These are phyloP conservation scores for Kalaharituber pfeilii DNA, from an alignment of 2,329 filamentous ascomycete genomes.

Conservation along the genomic window DNA sequence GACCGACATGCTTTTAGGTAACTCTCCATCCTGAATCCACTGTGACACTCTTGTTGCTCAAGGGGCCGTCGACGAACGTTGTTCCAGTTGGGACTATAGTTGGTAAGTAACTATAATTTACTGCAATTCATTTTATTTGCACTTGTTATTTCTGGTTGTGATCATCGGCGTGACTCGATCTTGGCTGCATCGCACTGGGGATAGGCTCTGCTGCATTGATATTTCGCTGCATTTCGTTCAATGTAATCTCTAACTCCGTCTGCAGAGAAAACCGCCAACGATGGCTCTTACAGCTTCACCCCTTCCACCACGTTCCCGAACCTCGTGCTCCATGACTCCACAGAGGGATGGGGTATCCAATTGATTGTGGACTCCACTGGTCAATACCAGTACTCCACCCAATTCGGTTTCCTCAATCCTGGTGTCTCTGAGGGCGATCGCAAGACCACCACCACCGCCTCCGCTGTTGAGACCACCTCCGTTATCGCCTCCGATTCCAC, in stretches of 20 bases:
- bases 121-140: too few species aligned
- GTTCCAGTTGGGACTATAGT: conserved; percentile 31
- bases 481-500: conserved; percentile 12
- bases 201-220: too few species aligned
- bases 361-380: conserved; percentile 42
- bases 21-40: conserved; percentile 30
- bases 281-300: conserved; percentile 39
- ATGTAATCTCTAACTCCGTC: conserved; percentile 21
- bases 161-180: too few species aligned
- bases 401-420: conserved; percentile 41
- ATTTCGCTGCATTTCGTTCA: too few species aligned
- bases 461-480: conserved; percentile 11
- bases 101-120: conserved; percentile 3
- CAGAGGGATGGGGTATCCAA: conserved; percentile 38
- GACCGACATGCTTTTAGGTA: too few species aligned
- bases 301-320: conserved; percentile 33
- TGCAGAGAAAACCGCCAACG: conserved; percentile 39
- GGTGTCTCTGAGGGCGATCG: conserved; percentile 16
- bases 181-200: too few species aligned
- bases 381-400: conserved; percentile 44
- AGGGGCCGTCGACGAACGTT: conserved; percentile 40
- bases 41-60: conserved; percentile 43
- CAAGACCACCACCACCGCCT: conserved; percentile 8
- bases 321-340: conserved; percentile 29
- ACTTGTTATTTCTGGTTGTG: too few species aligned